phyloP scores from a whole-genome alignment of 2,329 filamentous ascomycete genomes.

The Beauveria sp. region DNA sequence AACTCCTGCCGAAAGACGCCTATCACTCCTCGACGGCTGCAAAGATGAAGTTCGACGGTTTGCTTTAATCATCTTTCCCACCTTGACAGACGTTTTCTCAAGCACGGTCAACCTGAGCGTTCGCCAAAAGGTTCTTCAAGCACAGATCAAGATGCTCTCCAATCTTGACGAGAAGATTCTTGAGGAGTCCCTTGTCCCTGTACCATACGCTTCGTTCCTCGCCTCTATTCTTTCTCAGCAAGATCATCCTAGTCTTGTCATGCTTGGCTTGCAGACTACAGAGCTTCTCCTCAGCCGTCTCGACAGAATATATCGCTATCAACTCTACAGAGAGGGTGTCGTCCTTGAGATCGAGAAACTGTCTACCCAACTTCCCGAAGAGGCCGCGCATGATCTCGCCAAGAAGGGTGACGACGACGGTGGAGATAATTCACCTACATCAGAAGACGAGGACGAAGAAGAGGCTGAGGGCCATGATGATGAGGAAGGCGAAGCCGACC shows the following conservation, averaged over 20 bases:
- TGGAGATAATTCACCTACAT: not conserved
- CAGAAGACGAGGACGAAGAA: constrained; percentile 11
- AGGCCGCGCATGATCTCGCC: constrained; percentile 16
- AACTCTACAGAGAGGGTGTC: constrained; percentile 95
- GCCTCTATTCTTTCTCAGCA: constrained; percentile 93
- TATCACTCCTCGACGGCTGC: constrained; percentile 77
- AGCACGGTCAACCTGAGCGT: constrained; percentile 95
- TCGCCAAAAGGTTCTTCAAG: constrained; percentile 86
- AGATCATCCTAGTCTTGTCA: constrained; percentile 81
- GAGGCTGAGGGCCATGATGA: constrained; percentile 17
- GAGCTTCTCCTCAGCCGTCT: constrained; percentile 80
- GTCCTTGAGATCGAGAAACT: constrained; percentile 85
- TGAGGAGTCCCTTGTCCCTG: constrained; percentile 73
- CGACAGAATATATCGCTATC: constrained; percentile 84
- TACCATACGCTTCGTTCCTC: constrained; percentile 92
- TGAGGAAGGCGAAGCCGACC: constrained; percentile 17
- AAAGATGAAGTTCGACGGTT: constrained; percentile 84
- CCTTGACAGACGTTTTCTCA: constrained; percentile 91
- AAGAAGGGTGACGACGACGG: not conserved
- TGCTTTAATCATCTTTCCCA: constrained; percentile 86
- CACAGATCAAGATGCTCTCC: constrained; percentile 97
- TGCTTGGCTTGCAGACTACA: constrained; percentile 79
- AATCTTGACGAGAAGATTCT: constrained; percentile 84
- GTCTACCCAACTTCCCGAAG: constrained; percentile 40
- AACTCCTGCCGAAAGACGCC: constrained; percentile 67